Evolutionary conservation across 371 early-diverging fungal species (phyloP).

Genomic region (Synchytrium microbalum): DNA sequence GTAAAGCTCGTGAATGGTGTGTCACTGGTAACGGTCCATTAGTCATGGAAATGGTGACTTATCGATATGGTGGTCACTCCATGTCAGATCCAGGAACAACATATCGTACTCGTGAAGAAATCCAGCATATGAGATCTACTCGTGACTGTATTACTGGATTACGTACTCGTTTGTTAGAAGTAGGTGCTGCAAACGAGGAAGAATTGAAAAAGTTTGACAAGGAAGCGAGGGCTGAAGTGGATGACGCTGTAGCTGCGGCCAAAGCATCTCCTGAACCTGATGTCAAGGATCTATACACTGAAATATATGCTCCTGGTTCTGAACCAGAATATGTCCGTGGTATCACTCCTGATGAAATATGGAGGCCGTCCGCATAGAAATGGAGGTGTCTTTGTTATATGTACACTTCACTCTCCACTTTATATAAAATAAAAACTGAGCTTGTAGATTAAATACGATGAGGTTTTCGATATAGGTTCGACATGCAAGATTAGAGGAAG

Average conservation of each 20-base stretch:
- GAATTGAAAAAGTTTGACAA: constrained; percentile 91
- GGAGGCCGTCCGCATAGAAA: background rate
- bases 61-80: constrained; percentile 99
- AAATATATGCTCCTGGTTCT: constrained; percentile 74
- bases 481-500: too few relatives aligned
- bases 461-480: too few relatives aligned
- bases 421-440: too few relatives aligned
- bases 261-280: constrained; percentile 80
- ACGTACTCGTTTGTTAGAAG: constrained; percentile 69
- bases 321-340: constrained; percentile 72
- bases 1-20: constrained; percentile 81
- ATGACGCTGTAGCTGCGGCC: constrained; percentile 75
- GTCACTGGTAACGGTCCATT: constrained; percentile 85
- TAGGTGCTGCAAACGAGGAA: constrained; percentile 66
- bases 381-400: background rate
- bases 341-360: constrained; percentile 6
- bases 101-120: constrained; percentile 96
- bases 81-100: constrained; percentile 99
- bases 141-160: constrained; percentile 89
- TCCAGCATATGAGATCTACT: constrained; percentile 91
- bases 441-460: too few relatives aligned
- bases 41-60: constrained; percentile 94
- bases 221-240: constrained; percentile 75
- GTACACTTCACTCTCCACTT: too few relatives aligned
- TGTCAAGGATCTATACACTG: constrained; percentile 61